phyloP scores from a whole-genome alignment of 2,329 filamentous ascomycete genomes.

The Spiromastix sp. region DNA sequence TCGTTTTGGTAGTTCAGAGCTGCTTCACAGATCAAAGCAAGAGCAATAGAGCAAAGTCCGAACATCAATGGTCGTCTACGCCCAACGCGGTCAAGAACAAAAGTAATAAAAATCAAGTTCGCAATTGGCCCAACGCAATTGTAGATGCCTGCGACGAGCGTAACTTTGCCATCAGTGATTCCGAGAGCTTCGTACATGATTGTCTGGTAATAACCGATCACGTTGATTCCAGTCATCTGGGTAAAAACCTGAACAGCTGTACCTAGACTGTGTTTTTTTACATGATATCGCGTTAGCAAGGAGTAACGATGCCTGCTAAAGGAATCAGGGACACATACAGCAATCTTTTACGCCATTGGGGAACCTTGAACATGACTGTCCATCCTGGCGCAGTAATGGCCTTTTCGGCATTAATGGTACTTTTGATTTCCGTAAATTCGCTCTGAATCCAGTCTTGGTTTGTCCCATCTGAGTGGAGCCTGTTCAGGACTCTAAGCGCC shows the following conservation, averaged over 20 bases:
- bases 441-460: slow-evolving; percentile 49
- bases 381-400: slow-evolving; percentile 38
- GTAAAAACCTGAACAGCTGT: slow-evolving; percentile 57
- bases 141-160: slow-evolving; percentile 51
- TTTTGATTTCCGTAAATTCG: slow-evolving; percentile 51
- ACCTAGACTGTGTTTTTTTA: too few species aligned
- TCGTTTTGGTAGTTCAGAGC: slow-evolving; percentile 40
- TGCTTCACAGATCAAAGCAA: slow-evolving; percentile 51
- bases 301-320: too few species aligned
- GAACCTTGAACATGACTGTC: slow-evolving; percentile 29
- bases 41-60: slow-evolving; percentile 30
- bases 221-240: slow-evolving; percentile 40
- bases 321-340: slow-evolving; percentile 51
- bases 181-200: slow-evolving; percentile 38
- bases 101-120: slow-evolving; percentile 28
- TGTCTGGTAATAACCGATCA: slow-evolving; percentile 33
- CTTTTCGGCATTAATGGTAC: slow-evolving; percentile 51
- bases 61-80: slow-evolving; percentile 27
- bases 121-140: slow-evolving; percentile 44
- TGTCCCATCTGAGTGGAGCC: slow-evolving; percentile 44
- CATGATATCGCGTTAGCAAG: too few species aligned
- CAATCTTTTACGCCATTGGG: slow-evolving; percentile 49
- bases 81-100: slow-evolving; percentile 29
- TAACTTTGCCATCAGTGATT: slow-evolving; percentile 43
- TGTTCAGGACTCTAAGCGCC: slow-evolving; percentile 38